Base-by-base conservation (phyloP, 2,329 filamentous ascomycete genomes). In the Elsinoe arachidis region DNA sequence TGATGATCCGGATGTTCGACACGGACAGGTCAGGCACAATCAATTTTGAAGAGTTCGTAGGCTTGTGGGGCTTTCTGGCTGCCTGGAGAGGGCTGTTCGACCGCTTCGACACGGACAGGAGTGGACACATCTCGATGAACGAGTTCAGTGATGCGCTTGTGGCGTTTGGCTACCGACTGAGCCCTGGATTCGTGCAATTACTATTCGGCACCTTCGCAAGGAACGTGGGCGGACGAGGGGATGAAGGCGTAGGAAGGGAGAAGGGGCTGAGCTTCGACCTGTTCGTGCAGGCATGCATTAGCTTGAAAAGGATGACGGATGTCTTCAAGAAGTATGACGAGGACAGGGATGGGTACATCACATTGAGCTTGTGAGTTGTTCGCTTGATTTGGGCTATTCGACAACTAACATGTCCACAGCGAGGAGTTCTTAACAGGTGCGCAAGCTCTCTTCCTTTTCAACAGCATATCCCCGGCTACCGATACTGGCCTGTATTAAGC, bases 1-100 rank as follows among this genome's bases (percentile, higher is more conserved):
- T 97, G 89, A 96, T 99, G 91, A 96, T 99, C 64, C 87, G 91
- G 69, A 97, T 99, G 93, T 99, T 99, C 74, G 92, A 97, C 74
- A 88, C 87, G 59, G 88, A 96, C 73, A 86, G 88, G 65, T 87
- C 82, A 61, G 90, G 91, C 54, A 88, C 87, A 12, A 95, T 99
- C 70, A 90, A 87, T 60, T 97, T 96, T 71, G 86, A 93, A 63
- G 93, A 97, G 73, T 99, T 99, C 72, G 95, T 91, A 69, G 92
- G 90, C 15, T 79, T 99, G 19, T 99, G 93, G 93, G 89, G 88
- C 15, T 99, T 97, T 74, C 80, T 99, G 38, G 89, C 90, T 35
- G 90, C 90, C 15, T 99, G 93, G 93, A 84, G 93, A 63, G 85
- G 84, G 41, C 84, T 99, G 11, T 99, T 99, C 69, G 92, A 97